Conservation (phyloP, 306 rosid genomes). For the Pyrus communis region DNA sequence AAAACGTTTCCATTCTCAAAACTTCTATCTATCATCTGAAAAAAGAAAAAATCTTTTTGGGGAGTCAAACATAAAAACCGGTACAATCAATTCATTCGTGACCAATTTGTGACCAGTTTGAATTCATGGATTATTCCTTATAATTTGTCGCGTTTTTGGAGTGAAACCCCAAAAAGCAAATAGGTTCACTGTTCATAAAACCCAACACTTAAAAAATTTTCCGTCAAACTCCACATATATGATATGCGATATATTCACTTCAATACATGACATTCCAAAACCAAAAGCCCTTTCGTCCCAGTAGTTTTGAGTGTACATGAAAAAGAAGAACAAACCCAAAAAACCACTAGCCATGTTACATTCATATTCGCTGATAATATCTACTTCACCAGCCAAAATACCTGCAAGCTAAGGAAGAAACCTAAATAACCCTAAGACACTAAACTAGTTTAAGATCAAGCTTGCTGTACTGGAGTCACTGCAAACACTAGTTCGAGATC, state of each 20-base stretch:
- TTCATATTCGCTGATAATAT: neutral
- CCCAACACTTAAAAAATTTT: too few species aligned
- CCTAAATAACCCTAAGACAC: neutral
- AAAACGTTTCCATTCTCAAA: too few species aligned
- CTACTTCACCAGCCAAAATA: neutral
- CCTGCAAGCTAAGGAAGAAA: neutral
- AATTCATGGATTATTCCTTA: too few species aligned
- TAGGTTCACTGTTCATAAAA: too few species aligned
- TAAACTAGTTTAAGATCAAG: slow-evolving; percentile 7
- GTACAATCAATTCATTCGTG: too few species aligned
- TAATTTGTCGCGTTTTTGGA: too few species aligned
- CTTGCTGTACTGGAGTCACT: slow-evolving; percentile 1
- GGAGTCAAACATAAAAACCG: too few species aligned
- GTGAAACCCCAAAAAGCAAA: too few species aligned
- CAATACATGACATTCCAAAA: neutral
- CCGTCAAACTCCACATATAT: neutral
- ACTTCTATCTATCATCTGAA: too few species aligned
- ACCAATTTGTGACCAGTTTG: too few species aligned
- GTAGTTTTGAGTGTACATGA: neutral
- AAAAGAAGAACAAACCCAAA: neutral
- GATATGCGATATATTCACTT: neutral
- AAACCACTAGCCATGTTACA: neutral
- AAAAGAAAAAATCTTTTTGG: too few species aligned
- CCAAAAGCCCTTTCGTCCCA: neutral
- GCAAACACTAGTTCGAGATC: slow-evolving; percentile 45